These are phyloP conservation scores for Neckera pumila DNA, from an alignment of 225 moss, liverwort and hornwort species.

Conservation along the genomic window DNA sequence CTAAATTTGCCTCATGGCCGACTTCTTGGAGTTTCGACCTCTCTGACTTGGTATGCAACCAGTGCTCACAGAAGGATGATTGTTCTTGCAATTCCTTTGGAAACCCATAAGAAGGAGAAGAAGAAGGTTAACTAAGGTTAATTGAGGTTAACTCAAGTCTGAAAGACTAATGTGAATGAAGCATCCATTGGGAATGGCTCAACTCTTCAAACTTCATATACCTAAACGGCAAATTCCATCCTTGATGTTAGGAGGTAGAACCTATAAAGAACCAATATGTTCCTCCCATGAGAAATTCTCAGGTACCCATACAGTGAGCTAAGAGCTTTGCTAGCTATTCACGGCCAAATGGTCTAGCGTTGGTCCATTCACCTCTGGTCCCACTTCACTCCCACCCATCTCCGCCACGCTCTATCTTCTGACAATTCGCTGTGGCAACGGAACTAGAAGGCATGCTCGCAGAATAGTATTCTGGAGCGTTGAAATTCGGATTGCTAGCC, in stretches of 20 bases:
- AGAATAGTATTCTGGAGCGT: no score
- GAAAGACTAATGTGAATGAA: background rate
- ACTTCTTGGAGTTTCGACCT: background rate
- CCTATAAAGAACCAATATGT: rapidly evolving
- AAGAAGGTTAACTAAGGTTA: background rate
- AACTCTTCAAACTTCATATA: background rate
- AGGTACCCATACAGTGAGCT: no score
- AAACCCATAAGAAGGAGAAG: background rate
- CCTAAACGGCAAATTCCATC: rapidly evolving
- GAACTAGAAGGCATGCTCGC: no score
- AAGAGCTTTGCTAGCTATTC: no score
- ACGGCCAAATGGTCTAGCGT: no score
- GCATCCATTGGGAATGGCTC: background rate
- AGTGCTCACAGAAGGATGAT: background rate
- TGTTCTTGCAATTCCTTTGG: background rate
- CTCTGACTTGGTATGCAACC: background rate
- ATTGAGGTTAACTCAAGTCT: background rate
- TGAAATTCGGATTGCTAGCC: no score
- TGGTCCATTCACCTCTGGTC: no score
- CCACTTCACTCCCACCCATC: no score
- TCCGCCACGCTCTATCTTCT: no score
- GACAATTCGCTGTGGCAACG: no score
- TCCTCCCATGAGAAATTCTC: background rate
- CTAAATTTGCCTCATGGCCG: background rate
- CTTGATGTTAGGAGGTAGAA: background rate